Base-by-base conservation (phyloP, 1,139 yeast genomes). In the Geotrichum phurueaensis region DNA sequence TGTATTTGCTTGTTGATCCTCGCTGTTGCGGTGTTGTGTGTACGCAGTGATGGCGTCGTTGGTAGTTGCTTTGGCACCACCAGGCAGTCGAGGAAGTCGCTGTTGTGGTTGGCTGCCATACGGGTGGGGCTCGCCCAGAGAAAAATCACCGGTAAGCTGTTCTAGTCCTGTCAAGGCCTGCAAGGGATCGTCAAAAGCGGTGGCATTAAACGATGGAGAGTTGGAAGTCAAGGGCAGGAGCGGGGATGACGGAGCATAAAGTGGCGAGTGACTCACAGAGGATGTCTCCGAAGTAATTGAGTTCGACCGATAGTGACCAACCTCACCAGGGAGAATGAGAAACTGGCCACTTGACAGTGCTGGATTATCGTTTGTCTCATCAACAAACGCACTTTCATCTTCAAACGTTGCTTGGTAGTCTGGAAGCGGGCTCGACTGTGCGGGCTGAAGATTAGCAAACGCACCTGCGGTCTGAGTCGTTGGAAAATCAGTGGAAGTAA, bases 141-240 rank as follows among this genome's bases (percentile, higher is more conserved):
- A 48, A 27, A 60, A 56, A 18, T 51, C 58, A 25, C 39, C 49
- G 4, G 63, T 53, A 12, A 54, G 33, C 47, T 57, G 60, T 23
- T 43, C 56, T 57, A 60, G 48, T 20, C 59, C 53, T 31, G 39
- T 51, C 53, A 45, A 48, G 15, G 15, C 29, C 45, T 18, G 47
- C 20, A 15, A n/a, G 23, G 18, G 45, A 15, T 10, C 23, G 15
- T 63, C 57, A 13, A 62, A 58, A 3, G n/a, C 60, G 25, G 61
- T 49, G 50, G 66, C 57, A 48, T 67, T 60, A 23, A 63, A 63
- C 47, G 62, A 64, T 2, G 69, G 69, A 13, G 69, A 66, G 39
- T 62, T 57, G n/a, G 65, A 51, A 4, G 51, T 43, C 4, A 57
- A 47, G 3, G 61, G 61, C 5, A 59, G 57, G 4, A 54, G n/a